Evolutionary conservation across 192 early-diverging fungal genomes (phyloP).

Genomic region (Linnemannia elongata): DNA sequence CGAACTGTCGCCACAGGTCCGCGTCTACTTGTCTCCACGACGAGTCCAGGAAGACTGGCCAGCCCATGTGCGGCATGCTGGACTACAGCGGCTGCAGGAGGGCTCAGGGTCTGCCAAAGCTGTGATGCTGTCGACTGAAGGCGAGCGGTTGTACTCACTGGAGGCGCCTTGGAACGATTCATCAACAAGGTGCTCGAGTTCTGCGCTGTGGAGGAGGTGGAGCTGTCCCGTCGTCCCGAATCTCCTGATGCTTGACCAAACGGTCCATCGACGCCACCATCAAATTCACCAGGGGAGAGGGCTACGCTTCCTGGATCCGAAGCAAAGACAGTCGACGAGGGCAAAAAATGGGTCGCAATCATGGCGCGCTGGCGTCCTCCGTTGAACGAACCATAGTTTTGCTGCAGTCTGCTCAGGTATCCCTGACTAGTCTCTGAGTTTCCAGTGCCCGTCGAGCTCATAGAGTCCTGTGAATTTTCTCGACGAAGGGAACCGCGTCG

Average conservation of each 20-base stretch:
- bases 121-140: conserved; percentile 45
- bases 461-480: conserved; percentile 43
- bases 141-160: conserved; percentile 43
- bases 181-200: conserved; percentile 45
- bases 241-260: conserved; percentile 5
- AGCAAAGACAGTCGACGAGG: conserved; percentile 47
- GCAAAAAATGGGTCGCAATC: conserved; percentile 49
- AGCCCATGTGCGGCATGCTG: conserved; percentile 54
- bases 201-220: conserved; percentile 11
- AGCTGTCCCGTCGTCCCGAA: neutral
- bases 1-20: conserved; percentile 48
- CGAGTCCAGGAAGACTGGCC: conserved; percentile 47
- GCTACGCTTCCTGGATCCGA: conserved; percentile 28
- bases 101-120: conserved; percentile 51
- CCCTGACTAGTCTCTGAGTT: conserved; percentile 37
- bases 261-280: conserved; percentile 24
- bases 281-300: conserved; percentile 33
- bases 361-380: conserved; percentile 41
- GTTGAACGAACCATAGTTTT: neutral
- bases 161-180: conserved; percentile 50
- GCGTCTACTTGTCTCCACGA: conserved; percentile 50
- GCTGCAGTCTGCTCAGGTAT: conserved; percentile 26
- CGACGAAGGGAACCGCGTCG: conserved; percentile 34
- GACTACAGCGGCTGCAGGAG: conserved; percentile 47
- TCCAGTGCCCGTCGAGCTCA: conserved; percentile 40